Base-by-base conservation (phyloP, 768 basidiomycete genomes). In the Lyophyllum shimeji region DNA sequence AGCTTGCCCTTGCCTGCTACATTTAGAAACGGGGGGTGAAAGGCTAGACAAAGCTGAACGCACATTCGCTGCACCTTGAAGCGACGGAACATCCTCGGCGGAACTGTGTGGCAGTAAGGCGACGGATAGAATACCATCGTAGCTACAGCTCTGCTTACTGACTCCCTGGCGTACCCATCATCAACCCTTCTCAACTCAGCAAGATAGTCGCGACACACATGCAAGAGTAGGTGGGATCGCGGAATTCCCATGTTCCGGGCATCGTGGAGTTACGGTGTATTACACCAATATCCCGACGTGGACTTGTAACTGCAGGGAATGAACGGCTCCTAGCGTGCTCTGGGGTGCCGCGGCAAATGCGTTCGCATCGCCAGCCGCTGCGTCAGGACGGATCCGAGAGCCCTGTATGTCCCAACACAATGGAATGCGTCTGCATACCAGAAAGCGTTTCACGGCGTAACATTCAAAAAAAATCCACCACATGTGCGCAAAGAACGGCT, bases 51-150 rank as follows among this genome's bases (percentile, higher is more conserved):
- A n/a, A n/a, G n/a, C n/a, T n/a, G 34, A 17, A 37, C 34, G 15
- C 34, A 37, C 34, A 13, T 37, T 37, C 34, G 34, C 3, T 37
- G 34, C 34, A 17, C 27, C 15, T 25, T 13, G 24, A 21, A 25
- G 24, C 4, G 3, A 8, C 44, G 56, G 56, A 57, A 23, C 20
- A 57, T 53, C 56, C 20, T 57, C 56, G 56, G 56, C 33, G 29
- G 37, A 48, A 49, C 23, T 24, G n/a, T 18, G 37, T 52, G 40
- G 13, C 31, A 57, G 18, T 4, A 40, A 39, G 18, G 17, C 8
- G 15, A 45, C 49, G 27, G 42, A 24, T 44, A 17, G 34, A 17
- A 3, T n/a, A n/a, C n/a, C 15, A 11, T 37, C 3, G 15, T 13
- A 37, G 12, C 34, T 17, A 37, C 3, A 13, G 34, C 34, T 6